Base-by-base conservation (phyloP, 2,329 filamentous ascomycete genomes). In the Monilinia aucupariae region DNA sequence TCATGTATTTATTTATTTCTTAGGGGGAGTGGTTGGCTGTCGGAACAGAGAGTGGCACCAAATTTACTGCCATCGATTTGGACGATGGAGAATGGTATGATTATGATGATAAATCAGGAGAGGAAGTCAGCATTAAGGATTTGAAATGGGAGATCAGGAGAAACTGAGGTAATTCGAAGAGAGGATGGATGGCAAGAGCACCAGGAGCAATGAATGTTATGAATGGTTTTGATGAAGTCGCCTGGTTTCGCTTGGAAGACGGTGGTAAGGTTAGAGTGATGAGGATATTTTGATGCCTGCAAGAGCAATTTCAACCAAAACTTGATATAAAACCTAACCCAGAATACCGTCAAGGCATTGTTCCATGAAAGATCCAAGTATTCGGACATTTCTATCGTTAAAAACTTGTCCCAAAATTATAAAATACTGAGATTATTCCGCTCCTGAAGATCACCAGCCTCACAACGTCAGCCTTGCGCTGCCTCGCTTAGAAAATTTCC, bases 31-130 rank as follows among this genome's bases (percentile, higher is more conserved):
- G 92, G 90, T 80, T 93, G 63, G 92, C 89, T 0, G 91, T 89
- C 53, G 94, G 92, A 3, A 65, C 82, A 20, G 92, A 97, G 22
- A 92, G 91, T 0, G 82, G 81, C 12, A 94, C 90, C 48, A 90
- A 91, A 71, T 99, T 99, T 72, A 81, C 85, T 0, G 85, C 78
- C 6, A 89, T 97, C 61, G 92, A 97, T 69, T 77, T 99, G 62
- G 80, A 80, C 0, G 94, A 99, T 34, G 93, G 90, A 32, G 94
- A 99, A 71, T 99, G 94, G 94, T 99, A 89, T 76, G 93, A 97
- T 71, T 99, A 97, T 72, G 92, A 97, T 70, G 92, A 97, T 77
- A 97, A 97, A 79, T 83, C 90, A 0, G 83, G 88, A 0, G 91
- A 96, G 56, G 92, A 97, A 76, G 92, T 97, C 53, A 94, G 90